Evolutionary conservation across 108 stramenopile species (phyloP).

Genomic region (Stephanodiscus minutulus): DNA sequence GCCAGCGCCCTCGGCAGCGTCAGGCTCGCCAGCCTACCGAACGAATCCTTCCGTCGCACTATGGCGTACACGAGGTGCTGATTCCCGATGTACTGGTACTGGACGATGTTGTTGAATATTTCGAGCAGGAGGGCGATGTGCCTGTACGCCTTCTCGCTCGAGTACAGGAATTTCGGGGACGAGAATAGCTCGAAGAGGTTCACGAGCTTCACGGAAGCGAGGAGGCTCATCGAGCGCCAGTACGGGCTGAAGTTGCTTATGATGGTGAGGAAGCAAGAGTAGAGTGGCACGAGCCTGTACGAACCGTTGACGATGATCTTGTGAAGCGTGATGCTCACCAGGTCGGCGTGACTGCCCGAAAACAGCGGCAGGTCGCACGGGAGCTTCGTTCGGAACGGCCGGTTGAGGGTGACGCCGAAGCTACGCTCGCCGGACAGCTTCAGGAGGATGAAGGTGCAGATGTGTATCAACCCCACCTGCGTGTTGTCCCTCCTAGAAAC

Average conservation of each 20-base stretch:
- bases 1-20: constrained; percentile 73
- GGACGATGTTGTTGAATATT: constrained; percentile 97
- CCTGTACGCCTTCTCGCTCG: constrained; percentile 85
- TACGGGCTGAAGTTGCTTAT: constrained; percentile 96
- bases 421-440: constrained; percentile 93
- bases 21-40: constrained; percentile 78
- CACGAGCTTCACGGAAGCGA: constrained; percentile 92
- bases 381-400: constrained; percentile 79
- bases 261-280: constrained; percentile 96
- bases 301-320: constrained; percentile 95
- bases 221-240: constrained; percentile 84
- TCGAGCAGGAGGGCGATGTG: constrained; percentile 92
- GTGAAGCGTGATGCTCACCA: constrained; percentile 93
- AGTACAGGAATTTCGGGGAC: constrained; percentile 88
- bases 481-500: constrained; percentile 85
- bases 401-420: constrained; percentile 95
- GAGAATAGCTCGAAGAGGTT: constrained; percentile 95
- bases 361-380: constrained; percentile 89
- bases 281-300: constrained; percentile 83
- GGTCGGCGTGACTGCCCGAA: constrained; percentile 91
- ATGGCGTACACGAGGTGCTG: constrained; percentile 97
- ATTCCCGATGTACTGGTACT: constrained; percentile 98
- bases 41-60: constrained; percentile 84
- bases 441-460: constrained; percentile 95
- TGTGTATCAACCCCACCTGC: constrained; percentile 91